Percentiles rank a stretch among this genome's conserved stretches.
Evolutionary conservation across 805 yeast species (phyloP).

Genomic region (Metschnikowia henanensis): DNA sequence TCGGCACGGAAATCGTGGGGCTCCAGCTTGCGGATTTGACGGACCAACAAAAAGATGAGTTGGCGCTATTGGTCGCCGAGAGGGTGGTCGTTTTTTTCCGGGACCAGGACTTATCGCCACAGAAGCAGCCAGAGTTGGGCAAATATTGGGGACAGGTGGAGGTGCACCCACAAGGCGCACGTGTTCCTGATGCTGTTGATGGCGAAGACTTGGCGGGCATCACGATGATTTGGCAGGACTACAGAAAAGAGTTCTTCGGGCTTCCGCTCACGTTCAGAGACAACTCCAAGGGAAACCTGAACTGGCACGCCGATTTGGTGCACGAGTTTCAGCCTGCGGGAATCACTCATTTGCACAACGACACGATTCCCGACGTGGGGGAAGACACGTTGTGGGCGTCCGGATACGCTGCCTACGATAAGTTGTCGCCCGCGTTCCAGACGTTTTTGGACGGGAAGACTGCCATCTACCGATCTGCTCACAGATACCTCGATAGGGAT

Average conservation of each 20-base stretch:
- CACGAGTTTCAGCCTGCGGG: conserved; percentile 58
- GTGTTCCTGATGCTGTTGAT: conserved; percentile 14
- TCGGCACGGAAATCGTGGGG: not conserved
- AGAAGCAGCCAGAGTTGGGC: conserved; percentile 3
- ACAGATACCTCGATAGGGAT: conserved; percentile 34
- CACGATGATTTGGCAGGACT: conserved; percentile 30
- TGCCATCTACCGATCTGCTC: conserved; percentile 43
- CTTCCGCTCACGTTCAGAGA: conserved; percentile 27
- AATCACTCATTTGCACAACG: conserved; percentile 50
- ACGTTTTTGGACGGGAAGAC: conserved; percentile 50
- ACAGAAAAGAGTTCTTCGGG: conserved; percentile 17
- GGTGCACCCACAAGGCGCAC: conserved; percentile 13
- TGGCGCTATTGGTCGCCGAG: conserved; percentile 28
- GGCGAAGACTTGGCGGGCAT: conserved; percentile 20
- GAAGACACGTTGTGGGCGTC: conserved; percentile 58
- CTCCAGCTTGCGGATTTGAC: conserved; percentile 13
- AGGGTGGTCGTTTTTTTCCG: conserved; percentile 28
- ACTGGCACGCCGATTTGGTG: conserved; percentile 49
- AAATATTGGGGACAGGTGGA: conserved; percentile 14
- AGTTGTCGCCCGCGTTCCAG: conserved; percentile 41
- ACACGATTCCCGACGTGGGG: conserved; percentile 48
- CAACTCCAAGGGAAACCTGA: conserved; percentile 17
- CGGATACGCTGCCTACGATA: conserved; percentile 39
- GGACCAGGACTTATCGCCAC: conserved; percentile 28
- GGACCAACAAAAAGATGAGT: conserved; percentile 26